Conservation (phyloP, 2,329 filamentous ascomycete species). For the Scortechinia acanthostroma region DNA sequence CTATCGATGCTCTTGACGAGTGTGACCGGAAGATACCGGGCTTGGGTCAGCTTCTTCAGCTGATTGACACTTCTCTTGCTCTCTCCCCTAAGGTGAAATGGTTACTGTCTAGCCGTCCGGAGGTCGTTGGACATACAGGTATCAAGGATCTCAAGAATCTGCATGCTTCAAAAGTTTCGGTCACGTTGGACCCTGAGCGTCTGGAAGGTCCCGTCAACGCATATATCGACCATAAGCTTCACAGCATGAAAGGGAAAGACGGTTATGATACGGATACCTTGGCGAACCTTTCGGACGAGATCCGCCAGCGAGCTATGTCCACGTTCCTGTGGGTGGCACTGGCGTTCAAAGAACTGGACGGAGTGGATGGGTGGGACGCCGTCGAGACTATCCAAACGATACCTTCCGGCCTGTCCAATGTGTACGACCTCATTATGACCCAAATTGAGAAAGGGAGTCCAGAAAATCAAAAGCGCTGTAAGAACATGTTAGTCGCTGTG, state of each 20-base stretch:
- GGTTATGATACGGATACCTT: slow-evolving; percentile 10
- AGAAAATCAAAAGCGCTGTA: too few relatives aligned
- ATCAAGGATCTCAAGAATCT: slow-evolving; percentile 3
- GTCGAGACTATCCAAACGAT: slow-evolving; percentile 2
- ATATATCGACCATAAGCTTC: slow-evolving; percentile 12
- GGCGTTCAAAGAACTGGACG: background rate
- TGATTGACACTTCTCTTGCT: background rate
- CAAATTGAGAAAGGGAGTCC: too few relatives aligned
- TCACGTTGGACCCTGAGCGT: slow-evolving; percentile 8
- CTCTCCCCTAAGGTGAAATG: too few relatives aligned
- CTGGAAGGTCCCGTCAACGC: slow-evolving; percentile 10
- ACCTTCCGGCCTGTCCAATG: slow-evolving; percentile 7
- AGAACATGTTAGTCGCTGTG: background rate
- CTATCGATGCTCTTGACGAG: slow-evolving; percentile 12
- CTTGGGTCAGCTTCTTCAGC: background rate
- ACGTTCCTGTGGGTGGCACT: slow-evolving; percentile 1
- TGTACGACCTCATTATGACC: slow-evolving; percentile 13
- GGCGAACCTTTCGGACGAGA: slow-evolving; percentile 8
- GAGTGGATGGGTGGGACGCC: background rate
- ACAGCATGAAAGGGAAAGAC: slow-evolving; percentile 8
- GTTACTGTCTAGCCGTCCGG: slow-evolving; percentile 10
- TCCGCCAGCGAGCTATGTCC: slow-evolving; percentile 6
- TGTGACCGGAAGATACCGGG: slow-evolving; percentile 5
- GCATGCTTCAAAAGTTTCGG: slow-evolving; percentile 2
- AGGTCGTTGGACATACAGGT: too few relatives aligned